Evolutionary conservation across 805 yeast species (phyloP).

Genomic region (Lachancea nothofagi): DNA sequence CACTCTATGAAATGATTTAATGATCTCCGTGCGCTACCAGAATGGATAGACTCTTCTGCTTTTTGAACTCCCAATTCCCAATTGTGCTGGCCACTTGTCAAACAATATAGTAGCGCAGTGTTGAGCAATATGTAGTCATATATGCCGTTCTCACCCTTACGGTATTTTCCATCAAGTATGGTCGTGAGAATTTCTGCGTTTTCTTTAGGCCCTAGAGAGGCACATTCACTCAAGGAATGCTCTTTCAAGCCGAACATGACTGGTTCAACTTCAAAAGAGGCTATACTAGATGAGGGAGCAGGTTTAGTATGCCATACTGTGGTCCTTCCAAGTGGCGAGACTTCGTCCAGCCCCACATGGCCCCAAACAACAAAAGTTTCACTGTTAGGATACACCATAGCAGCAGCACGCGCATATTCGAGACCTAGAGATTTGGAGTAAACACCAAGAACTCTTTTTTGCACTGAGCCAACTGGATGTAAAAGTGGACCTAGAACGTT

Average conservation of each 20-base stretch:
- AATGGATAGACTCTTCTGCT: conserved; percentile 62
- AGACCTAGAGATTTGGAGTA: conserved; percentile 73
- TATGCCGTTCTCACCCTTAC: conserved; percentile 52
- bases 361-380: conserved; percentile 91
- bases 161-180: conserved; percentile 40
- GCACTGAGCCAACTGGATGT: conserved; percentile 76
- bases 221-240: conserved; percentile 61
- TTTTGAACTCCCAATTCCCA: conserved; percentile 76
- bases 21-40: conserved; percentile 62
- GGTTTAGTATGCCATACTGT: conserved; percentile 62
- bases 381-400: conserved; percentile 41
- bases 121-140: conserved; percentile 89
- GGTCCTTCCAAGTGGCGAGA: conserved; percentile 82
- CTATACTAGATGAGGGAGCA: conserved; percentile 26
- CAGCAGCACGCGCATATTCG: conserved; percentile 78
- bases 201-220: conserved; percentile 80
- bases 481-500: conserved; percentile 90
- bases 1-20: conserved; percentile 43
- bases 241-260: conserved; percentile 74
- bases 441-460: conserved; percentile 85
- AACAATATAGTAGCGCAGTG: conserved; percentile 79
- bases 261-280: conserved; percentile 51
- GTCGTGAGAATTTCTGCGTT: conserved; percentile 57
- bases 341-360: conserved; percentile 84
- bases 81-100: conserved; percentile 57